Percentiles rank a stretch among this genome's conserved stretches.
Conservation (phyloP, 345 rosid genomes). For the Fremontodendron californicum region DNA sequence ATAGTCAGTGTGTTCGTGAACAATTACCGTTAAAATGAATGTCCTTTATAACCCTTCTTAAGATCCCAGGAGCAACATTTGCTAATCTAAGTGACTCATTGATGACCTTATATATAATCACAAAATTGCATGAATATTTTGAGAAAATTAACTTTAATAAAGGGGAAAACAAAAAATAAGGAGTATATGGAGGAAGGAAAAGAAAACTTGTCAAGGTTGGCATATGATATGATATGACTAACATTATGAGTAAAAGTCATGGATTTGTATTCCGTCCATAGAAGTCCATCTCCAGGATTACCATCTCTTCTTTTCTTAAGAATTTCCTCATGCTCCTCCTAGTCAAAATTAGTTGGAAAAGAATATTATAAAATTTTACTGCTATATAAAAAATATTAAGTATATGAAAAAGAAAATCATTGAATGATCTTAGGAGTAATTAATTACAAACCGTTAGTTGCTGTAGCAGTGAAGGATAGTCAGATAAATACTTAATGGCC, state of each 20-base stretch:
- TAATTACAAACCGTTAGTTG: not conserved
- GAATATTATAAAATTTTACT: too few relatives aligned
- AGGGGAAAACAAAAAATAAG: too few relatives aligned
- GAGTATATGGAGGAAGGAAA: too few relatives aligned
- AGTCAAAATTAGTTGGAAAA: not conserved
- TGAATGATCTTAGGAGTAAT: not conserved
- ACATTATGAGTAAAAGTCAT: conserved; percentile 24
- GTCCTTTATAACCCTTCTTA: conserved; percentile 19
- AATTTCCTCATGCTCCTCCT: conserved; percentile 26
- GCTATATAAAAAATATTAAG: too few relatives aligned
- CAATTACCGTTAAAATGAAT: conserved; percentile 21
- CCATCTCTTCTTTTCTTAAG: conserved; percentile 6
- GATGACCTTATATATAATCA: conserved; percentile 14
- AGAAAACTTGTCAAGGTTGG: too few relatives aligned
- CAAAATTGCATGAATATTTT: not conserved
- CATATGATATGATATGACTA: not conserved
- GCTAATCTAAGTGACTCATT: conserved; percentile 19
- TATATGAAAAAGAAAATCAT: not conserved
- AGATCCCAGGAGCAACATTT: conserved; percentile 23
- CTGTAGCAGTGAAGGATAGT: not conserved
- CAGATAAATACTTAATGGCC: not conserved
- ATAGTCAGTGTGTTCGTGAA: not conserved
- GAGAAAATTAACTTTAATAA: too few relatives aligned
- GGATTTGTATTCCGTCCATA: conserved; percentile 24
- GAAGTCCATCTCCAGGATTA: conserved; percentile 11